Base-by-base conservation (phyloP, 2,329 filamentous ascomycete genomes). In the Parastagonospora nodorum region DNA sequence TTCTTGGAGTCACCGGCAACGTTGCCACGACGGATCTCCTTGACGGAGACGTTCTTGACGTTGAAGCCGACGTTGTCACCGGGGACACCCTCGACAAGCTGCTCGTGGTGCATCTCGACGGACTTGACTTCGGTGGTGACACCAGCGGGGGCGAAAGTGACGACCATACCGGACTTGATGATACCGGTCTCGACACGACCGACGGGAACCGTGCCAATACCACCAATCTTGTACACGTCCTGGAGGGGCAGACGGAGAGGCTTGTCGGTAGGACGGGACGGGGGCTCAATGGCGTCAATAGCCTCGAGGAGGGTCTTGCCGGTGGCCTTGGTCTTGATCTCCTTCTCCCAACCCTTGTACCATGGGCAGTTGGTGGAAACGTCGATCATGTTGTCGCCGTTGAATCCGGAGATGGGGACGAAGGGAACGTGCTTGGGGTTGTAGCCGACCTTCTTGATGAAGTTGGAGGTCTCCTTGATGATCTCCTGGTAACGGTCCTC, bases 391-490 rank as follows among this genome's bases (percentile, higher is more conserved):
- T 99, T 99, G 89, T 99, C 94, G 79, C 94, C 94, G 88, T 99
- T 89, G 92, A 99, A 99, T 74, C 94, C 94, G 74, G 94, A 97
- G 90, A 99, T 97, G 78, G 94, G 94, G 77, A 99, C 94, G 86
- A 99, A 99, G 73, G 93, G 85, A 77, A 97, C 92, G 73, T 83
- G 80, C 91, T 97, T 97, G 84, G 94, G 93, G 90, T 97, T 97
- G 91, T 93, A 99, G 80, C 94, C 94, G 82, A 97, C 93, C 92
- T 99, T 97, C 93, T 97, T 99, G 91, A 99, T 97, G 90, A 97
- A 97, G 86, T 86, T 89, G 84, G 92, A 95, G 73, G 92, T 97
- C 88, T 99, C 94, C 92, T 97, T 97, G 88, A 97, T 93, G 80
- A 99, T 97, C 82, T 97, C 94, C 78, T 92, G 83, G 91, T 84